These are phyloP conservation scores for Boletus vinaceobasis DNA, from an alignment of 768 basidiomycete genomes.

Conservation along the genomic window DNA sequence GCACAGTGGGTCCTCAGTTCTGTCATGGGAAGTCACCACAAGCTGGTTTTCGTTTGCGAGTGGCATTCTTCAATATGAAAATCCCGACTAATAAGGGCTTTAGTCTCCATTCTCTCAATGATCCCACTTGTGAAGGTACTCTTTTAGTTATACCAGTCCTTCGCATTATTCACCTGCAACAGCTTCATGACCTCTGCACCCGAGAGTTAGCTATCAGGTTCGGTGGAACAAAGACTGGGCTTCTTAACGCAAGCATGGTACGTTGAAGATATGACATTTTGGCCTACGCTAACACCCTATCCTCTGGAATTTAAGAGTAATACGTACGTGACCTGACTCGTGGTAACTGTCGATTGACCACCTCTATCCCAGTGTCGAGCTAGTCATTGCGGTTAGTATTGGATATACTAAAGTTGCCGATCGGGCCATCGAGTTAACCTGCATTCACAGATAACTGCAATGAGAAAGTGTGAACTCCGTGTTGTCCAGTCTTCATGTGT, in stretches of 20 bases:
- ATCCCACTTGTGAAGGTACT: conserved; percentile 74
- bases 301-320: conserved; percentile 50
- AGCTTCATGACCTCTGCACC: conserved; percentile 78
- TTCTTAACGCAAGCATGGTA: conserved; percentile 81
- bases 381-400: conserved; percentile 66
- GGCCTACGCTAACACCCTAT: conserved; percentile 1
- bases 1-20: conserved; percentile 55
- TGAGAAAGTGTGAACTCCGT: conserved; percentile 76
- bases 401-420: neutral
- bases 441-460: conserved; percentile 55
- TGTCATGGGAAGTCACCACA: conserved; percentile 45
- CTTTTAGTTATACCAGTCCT: neutral
- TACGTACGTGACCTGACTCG: conserved; percentile 42
- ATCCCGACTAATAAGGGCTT: neutral
- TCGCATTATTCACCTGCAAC: conserved; percentile 3
- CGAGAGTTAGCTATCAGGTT: conserved; percentile 70
- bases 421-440: neutral
- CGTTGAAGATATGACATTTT: conserved; percentile 11
- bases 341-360: neutral
- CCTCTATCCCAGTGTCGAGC: conserved; percentile 43
- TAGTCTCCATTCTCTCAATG: conserved; percentile 67
- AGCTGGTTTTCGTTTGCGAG: conserved; percentile 62
- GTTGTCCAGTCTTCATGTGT: conserved; percentile 78
- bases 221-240: conserved; percentile 72
- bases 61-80: neutral